Conservation (phyloP, 1,139 yeast genomes). For the Kodamaea plutei region DNA sequence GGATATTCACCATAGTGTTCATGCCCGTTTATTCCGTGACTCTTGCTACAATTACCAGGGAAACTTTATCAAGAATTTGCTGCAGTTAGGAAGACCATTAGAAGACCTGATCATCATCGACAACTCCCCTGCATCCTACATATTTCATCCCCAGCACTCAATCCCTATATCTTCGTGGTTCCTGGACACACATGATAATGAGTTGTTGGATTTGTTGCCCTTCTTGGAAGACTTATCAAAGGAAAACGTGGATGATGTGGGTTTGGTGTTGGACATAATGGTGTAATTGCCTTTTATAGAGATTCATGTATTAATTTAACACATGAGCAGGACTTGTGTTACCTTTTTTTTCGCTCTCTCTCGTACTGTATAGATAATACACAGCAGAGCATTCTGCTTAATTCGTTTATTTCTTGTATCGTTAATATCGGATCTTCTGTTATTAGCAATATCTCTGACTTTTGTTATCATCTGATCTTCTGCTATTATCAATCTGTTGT, state of each 20-base stretch:
- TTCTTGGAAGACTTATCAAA: slow-evolving; percentile 79
- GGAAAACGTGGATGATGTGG: slow-evolving; percentile 72
- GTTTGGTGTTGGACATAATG: slow-evolving; percentile 76
- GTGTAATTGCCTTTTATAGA: slow-evolving; percentile 14
- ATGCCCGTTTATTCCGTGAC: slow-evolving; percentile 91
- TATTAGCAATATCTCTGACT: no score
- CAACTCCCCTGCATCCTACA: slow-evolving; percentile 95
- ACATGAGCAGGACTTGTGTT: slow-evolving; percentile 19
- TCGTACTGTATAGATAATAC: neutral
- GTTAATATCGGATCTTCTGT: no score
- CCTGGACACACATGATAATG: slow-evolving; percentile 96
- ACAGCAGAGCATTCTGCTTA: no score
- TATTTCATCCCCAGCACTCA: slow-evolving; percentile 96
- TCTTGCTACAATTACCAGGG: slow-evolving; percentile 66
- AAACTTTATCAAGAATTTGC: slow-evolving; percentile 86
- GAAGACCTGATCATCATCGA: slow-evolving; percentile 84
- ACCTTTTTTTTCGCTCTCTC: slow-evolving; percentile 7
- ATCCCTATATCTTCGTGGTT: slow-evolving; percentile 99
- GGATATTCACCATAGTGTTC: slow-evolving; percentile 69
- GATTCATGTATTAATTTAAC: slow-evolving; percentile 11
- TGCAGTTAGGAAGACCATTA: slow-evolving; percentile 91
- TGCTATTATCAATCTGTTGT: no score
- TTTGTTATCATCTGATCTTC: no score
- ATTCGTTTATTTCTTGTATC: no score
- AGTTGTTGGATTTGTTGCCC: slow-evolving; percentile 85